Evolutionary conservation across 768 basidiomycete genomes (phyloP).

Genomic region (Panaeolus papilionaceus): DNA sequence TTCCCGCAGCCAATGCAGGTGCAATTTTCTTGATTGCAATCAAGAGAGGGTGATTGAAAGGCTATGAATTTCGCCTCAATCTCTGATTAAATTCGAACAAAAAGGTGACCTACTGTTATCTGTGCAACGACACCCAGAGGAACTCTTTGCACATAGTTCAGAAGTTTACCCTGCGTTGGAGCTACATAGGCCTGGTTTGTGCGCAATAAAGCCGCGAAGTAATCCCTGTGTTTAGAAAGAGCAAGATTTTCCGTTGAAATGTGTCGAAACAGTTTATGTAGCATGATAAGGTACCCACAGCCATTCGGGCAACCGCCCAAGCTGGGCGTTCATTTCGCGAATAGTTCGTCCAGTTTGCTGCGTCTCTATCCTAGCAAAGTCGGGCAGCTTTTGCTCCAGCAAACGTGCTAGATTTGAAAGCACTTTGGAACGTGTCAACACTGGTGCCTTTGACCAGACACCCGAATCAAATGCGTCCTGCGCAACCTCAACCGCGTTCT

Average conservation of each 20-base stretch:
- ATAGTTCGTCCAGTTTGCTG: constrained; percentile 84
- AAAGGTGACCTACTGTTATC: constrained; percentile 64
- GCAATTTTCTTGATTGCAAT: constrained; percentile 91
- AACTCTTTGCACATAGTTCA: constrained; percentile 81
- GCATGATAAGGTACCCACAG: constrained; percentile 52
- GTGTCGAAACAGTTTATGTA: background rate
- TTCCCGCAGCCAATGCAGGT: constrained; percentile 84
- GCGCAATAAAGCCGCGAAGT: constrained; percentile 76
- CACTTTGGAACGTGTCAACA: constrained; percentile 64
- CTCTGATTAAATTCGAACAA: background rate
- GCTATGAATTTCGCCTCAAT: constrained; percentile 44
- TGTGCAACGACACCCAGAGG: constrained; percentile 91
- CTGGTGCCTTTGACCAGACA: constrained; percentile 70
- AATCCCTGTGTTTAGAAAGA: constrained; percentile 54
- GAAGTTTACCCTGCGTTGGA: constrained; percentile 78
- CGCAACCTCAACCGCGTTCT: constrained; percentile 56
- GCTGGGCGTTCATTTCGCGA: constrained; percentile 83
- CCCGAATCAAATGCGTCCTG: constrained; percentile 69
- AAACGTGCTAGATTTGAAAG: constrained; percentile 68
- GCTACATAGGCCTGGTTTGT: constrained; percentile 74
- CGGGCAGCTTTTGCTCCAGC: constrained; percentile 61
- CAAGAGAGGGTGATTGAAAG: constrained; percentile 89
- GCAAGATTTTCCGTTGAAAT: background rate
- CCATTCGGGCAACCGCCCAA: constrained; percentile 85
- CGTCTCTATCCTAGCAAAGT: constrained; percentile 70